Conservation (phyloP, 2,329 filamentous ascomycete genomes). For the Neophaeococcomyces mojaviensis region DNA sequence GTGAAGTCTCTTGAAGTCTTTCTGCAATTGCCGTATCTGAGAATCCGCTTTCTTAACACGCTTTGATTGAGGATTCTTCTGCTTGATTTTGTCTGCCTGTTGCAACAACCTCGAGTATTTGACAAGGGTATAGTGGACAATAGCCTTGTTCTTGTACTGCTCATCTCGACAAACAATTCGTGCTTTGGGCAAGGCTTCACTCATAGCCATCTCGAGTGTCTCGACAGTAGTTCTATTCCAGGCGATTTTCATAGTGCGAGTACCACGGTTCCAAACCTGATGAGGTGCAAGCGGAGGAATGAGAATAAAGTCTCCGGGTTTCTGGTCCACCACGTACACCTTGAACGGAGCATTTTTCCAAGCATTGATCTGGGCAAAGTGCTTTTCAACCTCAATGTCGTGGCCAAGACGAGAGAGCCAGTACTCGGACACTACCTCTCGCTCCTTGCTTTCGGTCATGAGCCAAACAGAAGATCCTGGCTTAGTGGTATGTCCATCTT, state of each 20-base stretch:
- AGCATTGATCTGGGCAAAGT: constrained; percentile 90
- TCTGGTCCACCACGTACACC: constrained; percentile 88
- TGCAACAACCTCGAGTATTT: constrained; percentile 62
- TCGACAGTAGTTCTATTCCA: constrained; percentile 96
- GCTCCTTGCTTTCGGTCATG: constrained; percentile 94
- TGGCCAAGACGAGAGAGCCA: constrained; percentile 89
- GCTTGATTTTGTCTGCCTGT: constrained; percentile 52
- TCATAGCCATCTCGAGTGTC: constrained; percentile 76
- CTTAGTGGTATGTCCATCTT: constrained; percentile 62
- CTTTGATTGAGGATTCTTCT: constrained; percentile 26
- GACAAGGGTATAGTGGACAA: constrained; percentile 76
- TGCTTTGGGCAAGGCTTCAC: constrained; percentile 80
- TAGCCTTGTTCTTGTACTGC: constrained; percentile 98
- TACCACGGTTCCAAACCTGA: constrained; percentile 97
- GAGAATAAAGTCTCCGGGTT: constrained; percentile 82
- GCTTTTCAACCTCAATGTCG: constrained; percentile 92
- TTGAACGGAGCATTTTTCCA: constrained; percentile 93
- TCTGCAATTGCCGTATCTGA: constrained; percentile 62
- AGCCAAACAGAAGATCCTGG: constrained; percentile 94
- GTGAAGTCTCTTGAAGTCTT: constrained; percentile 77
- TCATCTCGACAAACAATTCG: constrained; percentile 91
- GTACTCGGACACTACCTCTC: constrained; percentile 83
- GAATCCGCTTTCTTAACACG: constrained; percentile 33
- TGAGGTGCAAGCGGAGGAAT: constrained; percentile 89
- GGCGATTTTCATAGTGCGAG: constrained; percentile 90